These are phyloP conservation scores for Jatropha curcas DNA, from an alignment of 345 rosid genomes.

Conservation along the genomic window DNA sequence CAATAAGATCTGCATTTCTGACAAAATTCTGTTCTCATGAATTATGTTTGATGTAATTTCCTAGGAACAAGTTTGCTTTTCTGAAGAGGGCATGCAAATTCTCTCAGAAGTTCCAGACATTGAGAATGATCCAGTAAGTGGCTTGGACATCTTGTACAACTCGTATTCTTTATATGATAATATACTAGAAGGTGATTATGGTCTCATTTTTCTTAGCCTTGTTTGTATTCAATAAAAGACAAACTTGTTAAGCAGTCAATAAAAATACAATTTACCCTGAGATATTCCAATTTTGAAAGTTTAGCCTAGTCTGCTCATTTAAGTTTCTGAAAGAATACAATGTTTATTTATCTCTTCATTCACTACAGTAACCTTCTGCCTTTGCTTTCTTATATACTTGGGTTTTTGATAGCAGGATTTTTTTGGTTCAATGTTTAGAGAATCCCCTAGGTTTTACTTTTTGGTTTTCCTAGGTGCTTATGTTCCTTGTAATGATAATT, in stretches of 20 bases:
- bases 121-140: constrained; percentile 44
- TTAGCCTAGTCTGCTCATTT: neutral
- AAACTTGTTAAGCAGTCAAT: constrained; percentile 3
- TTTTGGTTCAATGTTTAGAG: neutral
- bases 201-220: constrained; percentile 1
- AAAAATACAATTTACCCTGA: neutral
- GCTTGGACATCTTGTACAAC: neutral
- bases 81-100: constrained; percentile 38
- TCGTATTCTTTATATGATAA: constrained; percentile 3
- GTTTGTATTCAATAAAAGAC: no score
- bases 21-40: constrained; percentile 6
- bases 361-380: neutral
- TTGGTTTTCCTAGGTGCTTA: neutral
- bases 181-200: neutral
- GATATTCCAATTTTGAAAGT: neutral
- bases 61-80: constrained; percentile 44
- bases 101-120: constrained; percentile 44
- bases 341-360: neutral
- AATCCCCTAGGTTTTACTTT: neutral
- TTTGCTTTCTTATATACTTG: neutral
- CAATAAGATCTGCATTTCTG: neutral
- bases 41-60: constrained; percentile 1
- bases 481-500: constrained; percentile 9
- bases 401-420: neutral
- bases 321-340: neutral